Evolutionary conservation across 345 rosid species (phyloP), one percentile per base, ranked within the genome.

Genomic region (Aquilaria yunnanensis): DNA sequence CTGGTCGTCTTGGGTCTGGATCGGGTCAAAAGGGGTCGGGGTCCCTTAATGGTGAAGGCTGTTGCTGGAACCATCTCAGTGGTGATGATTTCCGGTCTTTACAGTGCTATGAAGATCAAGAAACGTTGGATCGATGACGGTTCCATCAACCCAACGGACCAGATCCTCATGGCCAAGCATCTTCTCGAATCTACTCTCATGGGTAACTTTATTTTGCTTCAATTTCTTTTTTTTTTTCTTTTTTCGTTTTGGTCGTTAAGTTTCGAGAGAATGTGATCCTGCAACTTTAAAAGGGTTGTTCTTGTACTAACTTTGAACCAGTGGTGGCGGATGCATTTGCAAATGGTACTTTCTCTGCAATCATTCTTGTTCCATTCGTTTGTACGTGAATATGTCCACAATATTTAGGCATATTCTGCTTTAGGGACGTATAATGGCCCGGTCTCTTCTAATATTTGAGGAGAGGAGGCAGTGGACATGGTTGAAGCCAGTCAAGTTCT

Each of bases 151-250:
- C 92, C 99, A 3, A 88, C 97, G 30, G 99, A 94, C 67, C 92
- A 90, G 84, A 89, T 88, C 41, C 82, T 94, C 63, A 78, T 90
- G 87, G 78, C 89, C 11, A 78, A 59, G 46, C 88, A 83, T 70
- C 81, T 88, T 61, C 95, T 90, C 13, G 96, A 94, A 71, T 79
- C 89, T 59, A 86, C 99, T 85, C 88, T 92, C 47, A 81, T 93
- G 88, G 97, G 98, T 93, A 81, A 63, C 61, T 23, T 29, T 23
- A 33, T n/a, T 23, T 31, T 41, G 12, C 56, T 34, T 47, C 11
- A 9, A 30, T 2, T 64, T n/a, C 45, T 23, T 16, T 55, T 9
- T 50, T 14, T 50, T 32, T 12, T 62, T 0, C 10, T 8, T 54
- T 16, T 5, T 34, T 9, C 43, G 13, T 50, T 50, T 52, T 30